Percentiles rank a stretch among this genome's conserved stretches.
These are phyloP conservation scores for Phytomonas serpens DNA, from an alignment of 208 protist genomes.

Conservation along the genomic window DNA sequence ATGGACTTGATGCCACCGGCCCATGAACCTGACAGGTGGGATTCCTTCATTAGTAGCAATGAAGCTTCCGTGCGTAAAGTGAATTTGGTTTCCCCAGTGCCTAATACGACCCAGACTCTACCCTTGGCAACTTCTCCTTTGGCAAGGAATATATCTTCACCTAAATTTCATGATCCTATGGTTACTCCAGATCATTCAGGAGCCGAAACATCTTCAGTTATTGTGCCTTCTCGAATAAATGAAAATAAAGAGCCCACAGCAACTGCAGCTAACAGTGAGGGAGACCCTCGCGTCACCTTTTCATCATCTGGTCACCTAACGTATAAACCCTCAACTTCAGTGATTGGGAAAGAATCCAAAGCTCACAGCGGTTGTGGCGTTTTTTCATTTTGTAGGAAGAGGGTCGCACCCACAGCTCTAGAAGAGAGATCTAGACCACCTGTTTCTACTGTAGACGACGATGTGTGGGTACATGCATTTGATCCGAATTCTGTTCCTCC, in stretches of 20 bases:
- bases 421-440: neutral
- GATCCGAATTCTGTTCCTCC: neutral
- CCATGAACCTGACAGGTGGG: neutral
- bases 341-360: neutral
- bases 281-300: neutral
- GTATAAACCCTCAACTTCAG: neutral
- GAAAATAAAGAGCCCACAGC: neutral
- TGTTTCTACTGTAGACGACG: neutral
- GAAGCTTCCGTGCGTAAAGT: neutral
- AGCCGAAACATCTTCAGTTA: neutral
- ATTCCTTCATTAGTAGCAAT: neutral
- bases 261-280: neutral
- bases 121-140: neutral
- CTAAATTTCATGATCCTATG: neutral
- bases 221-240: neutral
- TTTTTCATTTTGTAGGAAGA: slow-evolving; percentile 4
- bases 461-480: neutral
- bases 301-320: neutral
- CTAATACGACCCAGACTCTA: neutral
- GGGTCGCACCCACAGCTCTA: neutral
- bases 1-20: neutral
- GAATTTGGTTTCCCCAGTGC: neutral
- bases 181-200: neutral
- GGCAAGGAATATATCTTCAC: neutral
- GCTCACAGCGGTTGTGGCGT: neutral